These are phyloP conservation scores for Melocanna baccifera DNA, from an alignment of 176 grass and related monocot species.

Conservation along the genomic window DNA sequence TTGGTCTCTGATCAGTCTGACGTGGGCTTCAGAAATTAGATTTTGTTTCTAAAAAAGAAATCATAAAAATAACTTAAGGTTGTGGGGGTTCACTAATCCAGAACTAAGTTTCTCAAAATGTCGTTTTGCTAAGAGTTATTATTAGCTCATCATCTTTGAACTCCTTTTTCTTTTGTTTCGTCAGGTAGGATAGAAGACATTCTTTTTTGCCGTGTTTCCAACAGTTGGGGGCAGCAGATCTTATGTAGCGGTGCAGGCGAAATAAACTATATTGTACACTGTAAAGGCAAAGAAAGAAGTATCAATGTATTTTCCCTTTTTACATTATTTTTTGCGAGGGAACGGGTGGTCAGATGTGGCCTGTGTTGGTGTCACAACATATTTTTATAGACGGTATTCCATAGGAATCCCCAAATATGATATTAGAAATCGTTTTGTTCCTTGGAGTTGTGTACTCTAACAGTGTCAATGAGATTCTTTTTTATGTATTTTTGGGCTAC, in stretches of 20 bases:
- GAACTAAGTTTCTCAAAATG: background rate
- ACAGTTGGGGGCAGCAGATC: constrained; percentile 32
- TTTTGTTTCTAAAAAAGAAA: background rate
- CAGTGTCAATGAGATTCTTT: constrained; percentile 2
- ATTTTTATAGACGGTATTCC: constrained; percentile 25
- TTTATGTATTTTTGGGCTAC: background rate
- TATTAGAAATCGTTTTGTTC: constrained; percentile 10
- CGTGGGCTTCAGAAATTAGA: background rate
- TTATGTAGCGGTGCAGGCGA: constrained; percentile 25
- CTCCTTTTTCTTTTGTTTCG: background rate
- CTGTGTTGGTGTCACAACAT: constrained; percentile 4
- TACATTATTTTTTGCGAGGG: constrained; percentile 21
- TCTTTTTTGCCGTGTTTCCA: constrained; percentile 29
- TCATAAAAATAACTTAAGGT: background rate
- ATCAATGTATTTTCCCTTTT: constrained; percentile 25
- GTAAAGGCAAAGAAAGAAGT: constrained; percentile 56
- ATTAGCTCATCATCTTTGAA: background rate
- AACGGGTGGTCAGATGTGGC: background rate
- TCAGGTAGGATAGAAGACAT: constrained; percentile 46
- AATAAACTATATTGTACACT: constrained; percentile 58
- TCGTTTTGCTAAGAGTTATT: background rate
- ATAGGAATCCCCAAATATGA: constrained; percentile 26
- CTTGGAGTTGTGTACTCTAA: constrained; percentile 2
- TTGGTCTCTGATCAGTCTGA: background rate
- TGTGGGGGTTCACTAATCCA: background rate